Percentiles rank a stretch among this genome's conserved stretches.
These are phyloP conservation scores for Acanthamoeba divionensis DNA, from an alignment of 208 protist species.

Conservation along the genomic window DNA sequence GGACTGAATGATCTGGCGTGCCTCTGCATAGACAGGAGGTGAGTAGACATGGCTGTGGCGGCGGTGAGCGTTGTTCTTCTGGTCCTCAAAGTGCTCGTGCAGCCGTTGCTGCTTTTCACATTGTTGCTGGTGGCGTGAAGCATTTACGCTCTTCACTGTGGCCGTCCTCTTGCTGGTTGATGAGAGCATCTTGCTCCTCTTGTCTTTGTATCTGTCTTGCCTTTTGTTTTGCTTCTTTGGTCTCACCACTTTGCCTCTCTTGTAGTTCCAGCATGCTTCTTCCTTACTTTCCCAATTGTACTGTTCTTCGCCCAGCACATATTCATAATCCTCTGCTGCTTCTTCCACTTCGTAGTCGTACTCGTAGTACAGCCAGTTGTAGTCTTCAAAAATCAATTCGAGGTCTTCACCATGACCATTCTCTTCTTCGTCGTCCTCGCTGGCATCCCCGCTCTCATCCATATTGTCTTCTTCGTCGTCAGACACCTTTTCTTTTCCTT, in stretches of 20 bases:
- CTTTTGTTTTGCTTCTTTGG: not conserved
- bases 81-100: not conserved
- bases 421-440: not conserved
- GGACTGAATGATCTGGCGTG: not conserved
- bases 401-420: not conserved
- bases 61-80: not conserved
- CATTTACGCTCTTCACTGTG: not conserved
- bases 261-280: not conserved
- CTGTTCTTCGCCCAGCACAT: not conserved
- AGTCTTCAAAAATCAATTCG: not conserved
- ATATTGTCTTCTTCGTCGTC: conserved; percentile 14
- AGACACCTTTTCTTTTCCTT: conserved; percentile 33
- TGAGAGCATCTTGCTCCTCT: not conserved
- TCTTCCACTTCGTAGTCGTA: not conserved
- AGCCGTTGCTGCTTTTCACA: not conserved
- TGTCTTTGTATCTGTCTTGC: not conserved
- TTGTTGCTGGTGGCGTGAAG: not conserved
- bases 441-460: not conserved
- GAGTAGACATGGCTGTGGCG: too few species aligned
- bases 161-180: not conserved
- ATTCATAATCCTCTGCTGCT: not conserved
- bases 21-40: too few species aligned
- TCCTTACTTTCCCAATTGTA: not conserved
- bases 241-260: not conserved
- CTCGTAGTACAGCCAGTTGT: not conserved